A percentile compares a stretch with the other conserved stretches of the same genome.
Evolutionary conservation across 768 basidiomycete species (phyloP).

Genomic region (Termitomyces sp.): DNA sequence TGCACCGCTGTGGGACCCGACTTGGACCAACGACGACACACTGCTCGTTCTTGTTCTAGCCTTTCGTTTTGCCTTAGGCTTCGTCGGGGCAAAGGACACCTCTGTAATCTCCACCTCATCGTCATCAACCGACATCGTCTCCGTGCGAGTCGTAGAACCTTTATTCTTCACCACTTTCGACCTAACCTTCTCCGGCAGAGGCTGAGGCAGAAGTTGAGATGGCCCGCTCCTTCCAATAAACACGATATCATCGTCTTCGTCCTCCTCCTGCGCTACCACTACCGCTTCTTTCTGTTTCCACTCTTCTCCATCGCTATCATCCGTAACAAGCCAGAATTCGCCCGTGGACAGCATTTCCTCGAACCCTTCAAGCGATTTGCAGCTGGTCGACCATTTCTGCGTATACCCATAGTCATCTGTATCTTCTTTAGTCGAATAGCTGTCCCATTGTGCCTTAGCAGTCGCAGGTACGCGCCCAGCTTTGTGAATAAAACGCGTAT

Average conservation of each 20-base stretch:
- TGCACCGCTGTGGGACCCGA: no score
- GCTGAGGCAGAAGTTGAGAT: not conserved
- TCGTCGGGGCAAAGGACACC: not conserved
- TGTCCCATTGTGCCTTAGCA: not conserved
- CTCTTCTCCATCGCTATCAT: not conserved
- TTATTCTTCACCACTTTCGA: not conserved
- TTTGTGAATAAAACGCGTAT: not conserved
- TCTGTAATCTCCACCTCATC: not conserved
- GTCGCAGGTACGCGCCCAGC: not conserved
- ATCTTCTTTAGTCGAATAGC: not conserved
- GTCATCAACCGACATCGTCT: not conserved
- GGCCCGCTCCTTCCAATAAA: not conserved
- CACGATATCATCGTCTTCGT: conserved; percentile 1
- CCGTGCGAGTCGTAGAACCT: not conserved
- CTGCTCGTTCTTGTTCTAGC: not conserved
- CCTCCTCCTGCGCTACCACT: not conserved
- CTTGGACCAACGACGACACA: not conserved
- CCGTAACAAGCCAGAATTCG: not conserved
- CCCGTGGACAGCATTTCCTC: not conserved
- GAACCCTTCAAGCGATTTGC: not conserved
- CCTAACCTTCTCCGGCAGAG: not conserved
- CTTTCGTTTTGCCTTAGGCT: not conserved
- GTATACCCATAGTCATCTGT: not conserved
- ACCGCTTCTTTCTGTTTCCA: not conserved
- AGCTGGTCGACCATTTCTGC: not conserved